A percentile compares a stretch with the other conserved stretches of the same genome.
Conservation (phyloP, 2,329 filamentous ascomycete species). For the Nigrograna mackinnonii region DNA sequence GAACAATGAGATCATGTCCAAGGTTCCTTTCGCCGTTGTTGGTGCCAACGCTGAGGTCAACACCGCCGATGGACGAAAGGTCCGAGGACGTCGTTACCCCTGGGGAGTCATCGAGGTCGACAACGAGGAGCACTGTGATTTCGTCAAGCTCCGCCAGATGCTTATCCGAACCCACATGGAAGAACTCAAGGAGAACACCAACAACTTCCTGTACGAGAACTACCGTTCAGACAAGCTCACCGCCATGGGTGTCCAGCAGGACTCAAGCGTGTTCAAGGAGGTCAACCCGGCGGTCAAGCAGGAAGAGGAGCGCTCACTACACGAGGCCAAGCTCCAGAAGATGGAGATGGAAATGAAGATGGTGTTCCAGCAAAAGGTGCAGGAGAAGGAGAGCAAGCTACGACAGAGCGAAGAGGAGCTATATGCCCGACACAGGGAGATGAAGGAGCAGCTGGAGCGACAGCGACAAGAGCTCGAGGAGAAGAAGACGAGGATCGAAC, state of each 20-base stretch:
- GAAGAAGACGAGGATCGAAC: slow-evolving; percentile 96
- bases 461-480: slow-evolving; percentile 95
- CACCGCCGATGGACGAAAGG: slow-evolving; percentile 89
- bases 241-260: slow-evolving; percentile 96
- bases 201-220: slow-evolving; percentile 98
- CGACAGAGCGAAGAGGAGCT: slow-evolving; percentile 99
- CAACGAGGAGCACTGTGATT: slow-evolving; percentile 99
- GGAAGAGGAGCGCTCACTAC: slow-evolving; percentile 95
- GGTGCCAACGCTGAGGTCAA: slow-evolving; percentile 95
- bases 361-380: slow-evolving; percentile 99
- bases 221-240: slow-evolving; percentile 99
- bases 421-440: slow-evolving; percentile 96
- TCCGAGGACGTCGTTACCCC: slow-evolving; percentile 93
- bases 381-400: slow-evolving; percentile 99
- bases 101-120: slow-evolving; percentile 99
- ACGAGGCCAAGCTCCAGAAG: slow-evolving; percentile 99
- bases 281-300: slow-evolving; percentile 99
- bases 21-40: slow-evolving; percentile 97
- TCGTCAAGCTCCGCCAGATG: slow-evolving; percentile 99
- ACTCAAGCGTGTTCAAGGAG: slow-evolving; percentile 99
- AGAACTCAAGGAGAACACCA: slow-evolving; percentile 99
- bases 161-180: slow-evolving; percentile 99
- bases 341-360: slow-evolving; percentile 99
- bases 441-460: slow-evolving; percentile 98
- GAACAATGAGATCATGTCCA: slow-evolving; percentile 99